These are phyloP conservation scores for Trichoderma semiorbis DNA, from an alignment of 2,329 filamentous ascomycete genomes.

Conservation along the genomic window DNA sequence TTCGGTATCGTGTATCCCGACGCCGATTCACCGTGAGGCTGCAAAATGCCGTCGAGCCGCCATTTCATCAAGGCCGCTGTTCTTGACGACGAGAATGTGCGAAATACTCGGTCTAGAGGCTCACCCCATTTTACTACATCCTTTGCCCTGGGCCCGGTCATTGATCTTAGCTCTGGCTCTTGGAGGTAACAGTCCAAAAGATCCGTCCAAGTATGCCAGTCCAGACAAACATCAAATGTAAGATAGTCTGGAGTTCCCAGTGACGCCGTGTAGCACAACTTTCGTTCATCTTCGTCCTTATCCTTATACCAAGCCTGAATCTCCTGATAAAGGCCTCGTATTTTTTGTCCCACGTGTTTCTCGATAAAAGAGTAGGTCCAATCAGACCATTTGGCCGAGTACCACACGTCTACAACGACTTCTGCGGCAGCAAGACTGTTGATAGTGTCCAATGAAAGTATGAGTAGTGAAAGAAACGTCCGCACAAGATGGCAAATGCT, in stretches of 20 bases:
- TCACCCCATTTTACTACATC: conserved; percentile 19
- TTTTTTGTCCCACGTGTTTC: not conserved
- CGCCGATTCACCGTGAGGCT: conserved; percentile 25
- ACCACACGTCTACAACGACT: conserved; percentile 27
- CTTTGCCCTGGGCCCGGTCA: conserved; percentile 7
- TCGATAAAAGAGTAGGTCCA: not conserved
- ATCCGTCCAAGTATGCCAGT: not conserved
- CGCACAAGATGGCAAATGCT: not conserved
- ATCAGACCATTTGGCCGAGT: conserved; percentile 24
- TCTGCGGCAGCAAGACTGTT: conserved; percentile 25
- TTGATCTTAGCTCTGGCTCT: not conserved
- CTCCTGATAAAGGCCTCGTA: not conserved
- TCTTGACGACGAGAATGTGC: conserved; percentile 23
- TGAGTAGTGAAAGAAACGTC: conserved; percentile 19
- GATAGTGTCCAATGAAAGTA: not conserved
- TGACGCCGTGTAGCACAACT: too few relatives aligned
- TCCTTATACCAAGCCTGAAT: not conserved
- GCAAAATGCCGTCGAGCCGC: conserved; percentile 24
- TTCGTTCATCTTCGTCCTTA: too few relatives aligned
- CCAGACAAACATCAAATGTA: not conserved
- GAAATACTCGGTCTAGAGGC: not conserved
- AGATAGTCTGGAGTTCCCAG: not conserved
- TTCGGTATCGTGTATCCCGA: conserved; percentile 20
- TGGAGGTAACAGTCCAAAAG: not conserved
- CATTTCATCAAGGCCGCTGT: conserved; percentile 21